phyloP scores from a whole-genome alignment of 2,329 filamentous ascomycete genomes.

The Epichloe amarillans region DNA sequence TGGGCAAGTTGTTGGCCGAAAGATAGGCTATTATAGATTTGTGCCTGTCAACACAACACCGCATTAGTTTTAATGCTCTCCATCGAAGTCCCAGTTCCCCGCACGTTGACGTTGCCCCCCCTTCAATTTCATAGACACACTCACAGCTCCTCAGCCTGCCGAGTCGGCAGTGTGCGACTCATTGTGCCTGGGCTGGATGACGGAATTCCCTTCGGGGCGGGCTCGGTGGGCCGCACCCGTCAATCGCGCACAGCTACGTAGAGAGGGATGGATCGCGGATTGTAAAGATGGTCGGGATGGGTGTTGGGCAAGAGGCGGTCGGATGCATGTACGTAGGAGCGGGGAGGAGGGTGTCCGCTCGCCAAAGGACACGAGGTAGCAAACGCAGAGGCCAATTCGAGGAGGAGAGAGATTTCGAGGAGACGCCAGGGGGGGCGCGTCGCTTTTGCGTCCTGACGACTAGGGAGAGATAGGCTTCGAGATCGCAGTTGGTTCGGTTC shows the following conservation, averaged over 20 bases:
- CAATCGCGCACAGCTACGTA: background rate
- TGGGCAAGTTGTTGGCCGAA: conserved; percentile 55
- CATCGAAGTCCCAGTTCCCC: background rate
- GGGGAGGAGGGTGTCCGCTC: background rate
- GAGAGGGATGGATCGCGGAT: background rate
- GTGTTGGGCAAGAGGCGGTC: conserved; percentile 4
- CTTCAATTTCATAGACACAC: conserved; percentile 20
- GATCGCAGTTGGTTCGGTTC: background rate
- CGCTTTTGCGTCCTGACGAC: background rate
- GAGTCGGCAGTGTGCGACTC: conserved; percentile 61
- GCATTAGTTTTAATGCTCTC: background rate
- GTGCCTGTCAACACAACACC: conserved; percentile 42
- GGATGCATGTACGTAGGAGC: background rate
- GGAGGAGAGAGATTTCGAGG: background rate
- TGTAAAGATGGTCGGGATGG: background rate
- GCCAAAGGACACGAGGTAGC: background rate
- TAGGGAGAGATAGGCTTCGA: background rate
- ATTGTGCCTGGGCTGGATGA: conserved; percentile 26
- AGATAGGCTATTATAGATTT: conserved; percentile 90
- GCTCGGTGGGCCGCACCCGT: conserved; percentile 2
- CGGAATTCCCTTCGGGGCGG: background rate
- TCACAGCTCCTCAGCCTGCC: conserved; percentile 83
- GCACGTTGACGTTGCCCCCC: background rate
- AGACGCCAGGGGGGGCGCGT: background rate
- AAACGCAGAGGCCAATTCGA: background rate